Evolutionary conservation across 202 grass and related monocot genomes (phyloP), one percentile per base, ranked within the genome.

Genomic region (Setaria italica): DNA sequence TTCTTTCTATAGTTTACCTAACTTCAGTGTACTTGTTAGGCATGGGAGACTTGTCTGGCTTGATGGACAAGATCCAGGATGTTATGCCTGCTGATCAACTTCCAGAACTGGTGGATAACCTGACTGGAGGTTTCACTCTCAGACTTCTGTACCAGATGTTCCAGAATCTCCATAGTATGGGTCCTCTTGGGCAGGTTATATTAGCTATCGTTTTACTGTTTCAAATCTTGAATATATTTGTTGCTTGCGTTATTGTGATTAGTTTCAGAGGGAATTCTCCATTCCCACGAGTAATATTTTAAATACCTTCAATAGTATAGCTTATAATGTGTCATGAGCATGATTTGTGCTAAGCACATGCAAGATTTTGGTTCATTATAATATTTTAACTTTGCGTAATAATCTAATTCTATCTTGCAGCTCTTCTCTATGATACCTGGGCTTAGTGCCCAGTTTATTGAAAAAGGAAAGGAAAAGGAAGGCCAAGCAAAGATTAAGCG

Each of bases 381-480:
- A 34, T 30, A 51, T 41, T 82, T 51, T 78, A 83, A 71, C 11
- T 33, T 7, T 67, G 7, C 3, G 0, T 20, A 10, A 71, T 11
- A 4, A 71, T 34, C 1, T 54, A 35, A 68, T 76, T 77, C 29
- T 51, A 33, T 74, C n/a, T 63, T 90, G 63, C 81, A 93, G 92
- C 51, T 97, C 34, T 88, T 97, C 77, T 97, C 95, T 74, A 92
- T 98, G 93, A 56, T 98, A 41, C 95, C 93, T 87, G 87, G 93
- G 60, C 92, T 92, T 76, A 89, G 89, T 81, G 71, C 85, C 9
- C 89, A 93, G 82, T 84, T 95, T 89, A 98, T 98, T 90, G 86
- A 90, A 62, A 92, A 98, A 88, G 95, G 88, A 58, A 88, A 95
- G 3, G 93, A 98, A 54, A 98, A 93, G 85, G 95, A 98, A 89